Conservation (phyloP, 208 protist genomes). For the Acanthamoeba healyi region DNA sequence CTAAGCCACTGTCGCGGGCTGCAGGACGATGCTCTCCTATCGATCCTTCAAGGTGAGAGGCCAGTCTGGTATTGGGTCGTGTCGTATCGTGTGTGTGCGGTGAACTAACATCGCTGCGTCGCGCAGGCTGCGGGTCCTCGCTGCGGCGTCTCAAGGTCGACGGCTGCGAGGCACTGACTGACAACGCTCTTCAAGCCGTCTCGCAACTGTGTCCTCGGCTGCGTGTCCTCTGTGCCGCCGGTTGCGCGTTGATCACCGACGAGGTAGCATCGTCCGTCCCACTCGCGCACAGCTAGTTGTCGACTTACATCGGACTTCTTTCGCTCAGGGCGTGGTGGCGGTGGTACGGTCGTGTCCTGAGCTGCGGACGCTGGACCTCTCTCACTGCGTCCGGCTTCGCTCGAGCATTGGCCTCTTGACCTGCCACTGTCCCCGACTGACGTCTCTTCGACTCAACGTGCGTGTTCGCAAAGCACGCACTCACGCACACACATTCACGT, state of each 20-base stretch:
- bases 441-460: neutral
- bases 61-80: too few species aligned
- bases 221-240: neutral
- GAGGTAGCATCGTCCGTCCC: neutral
- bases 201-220: neutral
- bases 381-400: neutral
- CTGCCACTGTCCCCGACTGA: neutral
- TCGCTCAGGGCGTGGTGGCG: neutral
- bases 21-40: neutral
- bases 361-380: neutral
- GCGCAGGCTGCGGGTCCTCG: neutral
- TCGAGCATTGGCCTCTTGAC: neutral
- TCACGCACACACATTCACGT: neutral
- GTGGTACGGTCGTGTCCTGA: neutral
- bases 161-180: constrained; percentile 4
- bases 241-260: neutral
- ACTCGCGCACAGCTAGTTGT: too few species aligned
- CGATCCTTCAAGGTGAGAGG: neutral
- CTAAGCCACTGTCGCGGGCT: neutral
- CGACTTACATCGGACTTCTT: too few species aligned
- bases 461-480: too few species aligned
- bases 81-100: neutral
- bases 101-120: too few species aligned
- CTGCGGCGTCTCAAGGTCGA: neutral
- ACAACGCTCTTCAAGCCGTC: neutral